Evolutionary conservation across 176 grass and related monocot species (phyloP).

Genomic region (Aegilops umbellulata): DNA sequence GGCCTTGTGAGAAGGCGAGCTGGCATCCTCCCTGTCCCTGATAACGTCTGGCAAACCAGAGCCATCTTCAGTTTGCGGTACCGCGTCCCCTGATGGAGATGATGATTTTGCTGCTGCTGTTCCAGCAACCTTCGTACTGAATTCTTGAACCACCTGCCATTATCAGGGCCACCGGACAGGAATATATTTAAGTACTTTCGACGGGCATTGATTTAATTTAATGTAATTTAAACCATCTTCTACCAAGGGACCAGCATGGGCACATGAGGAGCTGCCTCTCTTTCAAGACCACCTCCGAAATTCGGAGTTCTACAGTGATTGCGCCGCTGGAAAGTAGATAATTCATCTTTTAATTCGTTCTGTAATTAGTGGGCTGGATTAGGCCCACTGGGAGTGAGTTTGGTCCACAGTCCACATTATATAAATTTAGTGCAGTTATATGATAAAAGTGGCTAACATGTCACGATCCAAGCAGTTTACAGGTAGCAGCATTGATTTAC

Average conservation of each 20-base stretch:
- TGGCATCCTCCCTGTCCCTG: constrained; percentile 23
- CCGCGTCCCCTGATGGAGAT: constrained; percentile 31
- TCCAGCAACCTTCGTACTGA: constrained; percentile 41
- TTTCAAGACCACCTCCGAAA: not conserved
- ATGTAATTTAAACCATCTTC: not conserved
- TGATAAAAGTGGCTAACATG: not conserved
- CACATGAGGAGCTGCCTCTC: not conserved
- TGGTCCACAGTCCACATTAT: not conserved
- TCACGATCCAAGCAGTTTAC: constrained; percentile 19
- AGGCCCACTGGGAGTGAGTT: not conserved
- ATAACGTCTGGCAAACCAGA: constrained; percentile 22
- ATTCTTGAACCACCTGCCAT: constrained; percentile 72
- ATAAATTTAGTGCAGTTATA: constrained; percentile 16
- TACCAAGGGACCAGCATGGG: not conserved
- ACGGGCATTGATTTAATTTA: not conserved
- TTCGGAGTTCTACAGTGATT: not conserved
- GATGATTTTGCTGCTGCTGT: not conserved
- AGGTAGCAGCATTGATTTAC: constrained; percentile 27
- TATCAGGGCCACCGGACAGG: not conserved
- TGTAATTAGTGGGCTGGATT: constrained; percentile 11
- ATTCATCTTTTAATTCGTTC: not conserved
- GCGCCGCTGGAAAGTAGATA: not conserved
- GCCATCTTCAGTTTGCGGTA: constrained; percentile 53
- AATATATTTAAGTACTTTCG: not conserved
- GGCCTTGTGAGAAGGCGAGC: constrained; percentile 33